Base-by-base conservation (phyloP, 495 filamentous ascomycete species). In the Xanthoparmelia taractica region DNA sequence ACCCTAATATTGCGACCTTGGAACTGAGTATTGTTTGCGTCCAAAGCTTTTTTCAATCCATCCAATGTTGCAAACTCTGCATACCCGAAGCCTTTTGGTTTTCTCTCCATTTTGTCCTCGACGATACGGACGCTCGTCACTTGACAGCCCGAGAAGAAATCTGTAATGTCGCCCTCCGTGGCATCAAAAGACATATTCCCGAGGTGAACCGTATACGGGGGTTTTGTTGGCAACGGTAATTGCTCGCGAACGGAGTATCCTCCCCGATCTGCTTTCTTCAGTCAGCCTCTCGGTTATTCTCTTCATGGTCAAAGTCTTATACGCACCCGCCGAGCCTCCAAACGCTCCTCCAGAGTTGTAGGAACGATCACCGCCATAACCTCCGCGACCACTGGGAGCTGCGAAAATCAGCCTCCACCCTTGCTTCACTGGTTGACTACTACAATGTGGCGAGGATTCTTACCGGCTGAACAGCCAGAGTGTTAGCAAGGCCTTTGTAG, bases 51-150 rank as follows among this genome's bases (percentile, higher is more conserved):
- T 79, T 96, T 92, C 69, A 98, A 78, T 50, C 95, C 94, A 60
- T 96, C 92, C 23, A 92, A 79, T 47, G 86, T 87, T 62, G 80
- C 86, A 70, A 97, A 98, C 71, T 97, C 95, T 57, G 95, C 92
- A 75, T 98, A 98, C 50, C 92, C 94, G 71, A 98, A 98, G 47
- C 94, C 94, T 81, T 98, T 98, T 55, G 94, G 94, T 69, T 89
- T 88, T 66, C 86, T 83, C 67, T 91, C 89, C 74, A 95, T 78
- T 72, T 91, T 93, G 75, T 98, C 94, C 76, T 96, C 92, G 64
- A 97, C 94, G 66, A 98, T 91, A 68, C 94, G 88, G 60, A 98
- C 91, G 70, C 85, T 97, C 20, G 86, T 87, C 67, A 95, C 85
- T 60, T 88, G 79, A 75, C 94, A 98, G 38, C 79, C 89, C 36